Evolutionary conservation across 352 stramenopile genomes (phyloP), one percentile per base, ranked within the genome.

Genomic region (Globisporangium takayamanum): DNA sequence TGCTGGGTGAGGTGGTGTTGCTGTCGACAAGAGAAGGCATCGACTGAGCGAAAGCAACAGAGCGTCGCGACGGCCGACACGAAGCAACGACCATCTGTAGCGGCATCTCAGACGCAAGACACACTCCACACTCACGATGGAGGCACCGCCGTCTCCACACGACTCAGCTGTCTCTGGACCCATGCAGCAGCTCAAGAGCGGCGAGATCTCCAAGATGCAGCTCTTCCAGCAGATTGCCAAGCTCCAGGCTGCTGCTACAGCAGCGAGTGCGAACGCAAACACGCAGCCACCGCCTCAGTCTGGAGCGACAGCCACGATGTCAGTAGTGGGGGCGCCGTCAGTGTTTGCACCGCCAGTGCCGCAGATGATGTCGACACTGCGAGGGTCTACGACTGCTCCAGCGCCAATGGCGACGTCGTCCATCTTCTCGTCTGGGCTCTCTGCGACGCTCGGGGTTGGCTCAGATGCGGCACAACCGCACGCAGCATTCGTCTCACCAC

Each of bases 161-260:
- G 59, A 26, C 20, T 59, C 64, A 16, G 80, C 73, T 7, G 77
- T 93, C 53, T 87, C 81, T 10, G 75, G 62, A 42, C 76, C 92
- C 58, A 88, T 93, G 78, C 78, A 89, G 65, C 82, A 92, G 64
- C 74, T 93, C 39, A 93, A 93, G 64, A 86, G 63, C 55, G 84
- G 84, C 22, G 80, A 90, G 57, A 93, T 93, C 66, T 88, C 81
- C 44, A 91, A 90, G 59, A 87, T 88, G 73, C 76, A 93, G 63
- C 72, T 93, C 50, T 93, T 93, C 67, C 78, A 92, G 64, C 76
- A 89, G 57, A 80, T 93, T 26, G 84, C 84, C 26, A 82, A 78
- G 60, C 80, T 93, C 4, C 81, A 90, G 63, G 60, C 64, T 0
- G 39, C 53, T 25, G n/a, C 57, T 12, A 20, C 49, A 11, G 59